Percentiles rank a stretch among this genome's conserved stretches.
Evolutionary conservation across 164 flowering plant genomes (phyloP).

Genomic region (Akebia trifoliata): DNA sequence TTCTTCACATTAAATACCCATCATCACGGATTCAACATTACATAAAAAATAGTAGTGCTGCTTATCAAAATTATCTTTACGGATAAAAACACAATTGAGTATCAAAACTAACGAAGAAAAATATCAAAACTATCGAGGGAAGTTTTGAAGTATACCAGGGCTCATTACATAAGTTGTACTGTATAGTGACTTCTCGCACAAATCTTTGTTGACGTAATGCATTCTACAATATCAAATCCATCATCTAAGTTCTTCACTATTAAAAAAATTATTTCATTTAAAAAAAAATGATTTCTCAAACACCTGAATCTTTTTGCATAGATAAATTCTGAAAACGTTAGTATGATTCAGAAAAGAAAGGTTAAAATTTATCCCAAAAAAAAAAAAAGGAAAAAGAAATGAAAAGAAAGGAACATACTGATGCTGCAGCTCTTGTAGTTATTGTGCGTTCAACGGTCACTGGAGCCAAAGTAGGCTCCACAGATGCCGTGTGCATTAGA

Average conservation of each 20-base stretch:
- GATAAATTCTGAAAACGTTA: background rate
- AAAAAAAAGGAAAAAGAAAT: background rate
- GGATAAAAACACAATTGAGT: background rate
- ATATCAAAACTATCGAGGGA: too few species aligned
- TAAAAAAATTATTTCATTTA: background rate
- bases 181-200: conserved; percentile 95
- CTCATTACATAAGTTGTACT: conserved; percentile 94
- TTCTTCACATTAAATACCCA: too few species aligned
- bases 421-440: conserved; percentile 98
- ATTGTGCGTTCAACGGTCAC: conserved; percentile 90
- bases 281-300: background rate
- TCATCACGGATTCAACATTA: too few species aligned
- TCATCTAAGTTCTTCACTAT: conserved; percentile 3
- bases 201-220: conserved; percentile 92
- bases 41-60: too few species aligned
- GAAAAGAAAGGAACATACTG: conserved; percentile 43
- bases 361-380: background rate
- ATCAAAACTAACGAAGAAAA: background rate
- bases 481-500: conserved; percentile 76
- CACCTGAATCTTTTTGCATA: too few species aligned
- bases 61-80: too few species aligned
- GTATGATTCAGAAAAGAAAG: background rate
- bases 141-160: conserved; percentile 65
- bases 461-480: conserved; percentile 99
- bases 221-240: conserved; percentile 44